Evolutionary conservation across 352 stramenopile species (phyloP), one percentile per base, ranked within the genome.

Genomic region (Phytophthora uliginosa): DNA sequence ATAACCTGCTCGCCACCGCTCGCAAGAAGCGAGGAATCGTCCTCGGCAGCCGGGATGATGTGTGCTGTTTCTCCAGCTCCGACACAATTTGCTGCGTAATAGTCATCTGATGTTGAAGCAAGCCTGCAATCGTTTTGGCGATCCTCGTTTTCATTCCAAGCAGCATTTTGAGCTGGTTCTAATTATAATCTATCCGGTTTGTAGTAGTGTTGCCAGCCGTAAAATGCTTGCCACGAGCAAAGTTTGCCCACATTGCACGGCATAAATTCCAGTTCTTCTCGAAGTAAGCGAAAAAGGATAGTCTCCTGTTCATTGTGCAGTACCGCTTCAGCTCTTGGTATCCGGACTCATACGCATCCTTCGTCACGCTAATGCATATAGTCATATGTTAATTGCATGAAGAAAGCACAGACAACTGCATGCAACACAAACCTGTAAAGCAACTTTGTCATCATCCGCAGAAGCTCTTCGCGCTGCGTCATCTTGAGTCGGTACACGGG

Each of bases 151-250:
- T 62, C 8, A 50, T 26, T 18, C 51, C 36, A 6, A 65, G 40
- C 7, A 72, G 36, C 17, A 67, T 36, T 56, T 76, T 76, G 10
- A 76, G n/a, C 15, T 77, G 63, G 15, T 69, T 63, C 47, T 34
- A 70, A 9, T 73, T 77, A 6, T 58, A 65, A n/a, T 77, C 69
- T 2, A 77, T 69, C 1, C 69, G 40, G 22, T 73, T 77, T 7
- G 69, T 69, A 15, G 63, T 69, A 15, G 50, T 66, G 24, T 63
- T 73, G 8, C 58, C 63, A 0, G 57, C 70, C 3, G 58, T n/a
- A 42, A 77, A 77, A 50, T 54, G 60, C 2, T 20, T 33, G 0
- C 58, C 48, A 15, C 59, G 47, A 20, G 53, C 57, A 38, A 66
- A 63, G 33, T 72, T 71, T 4, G 52, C 17, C 53, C 63, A 77